A percentile compares a stretch with the other conserved stretches of the same genome.
phyloP scores from a whole-genome alignment of 2,329 filamentous ascomycete genomes.

The Xylaria arbuscula region DNA sequence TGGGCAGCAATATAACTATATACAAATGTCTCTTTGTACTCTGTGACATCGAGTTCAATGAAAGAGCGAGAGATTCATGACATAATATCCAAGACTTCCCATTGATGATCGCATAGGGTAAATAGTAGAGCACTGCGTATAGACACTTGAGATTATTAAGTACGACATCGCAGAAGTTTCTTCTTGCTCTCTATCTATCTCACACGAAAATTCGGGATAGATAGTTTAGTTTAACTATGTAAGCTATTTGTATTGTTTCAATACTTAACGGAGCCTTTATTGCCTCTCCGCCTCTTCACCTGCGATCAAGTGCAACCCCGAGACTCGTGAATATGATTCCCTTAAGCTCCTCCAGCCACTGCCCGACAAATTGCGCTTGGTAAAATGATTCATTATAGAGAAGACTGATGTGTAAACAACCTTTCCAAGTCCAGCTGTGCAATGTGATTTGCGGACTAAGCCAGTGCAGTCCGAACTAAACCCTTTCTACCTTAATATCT shows the following conservation, averaged over 20 bases:
- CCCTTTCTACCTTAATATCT: not conserved
- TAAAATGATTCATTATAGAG: slow-evolving; percentile 4
- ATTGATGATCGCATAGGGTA: no score
- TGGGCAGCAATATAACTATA: no score
- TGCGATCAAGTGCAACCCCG: not conserved
- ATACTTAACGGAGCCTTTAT: not conserved
- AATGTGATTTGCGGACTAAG: not conserved
- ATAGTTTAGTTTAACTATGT: no score
- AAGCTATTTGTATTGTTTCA: not conserved
- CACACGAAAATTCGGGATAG: no score
- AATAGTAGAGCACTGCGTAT: no score
- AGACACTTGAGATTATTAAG: no score
- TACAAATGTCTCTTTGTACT: no score
- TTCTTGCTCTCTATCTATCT: no score
- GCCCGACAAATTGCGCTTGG: not conserved
- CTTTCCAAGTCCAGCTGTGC: not conserved
- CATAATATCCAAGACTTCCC: no score
- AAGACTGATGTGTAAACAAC: not conserved
- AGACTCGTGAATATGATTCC: not conserved
- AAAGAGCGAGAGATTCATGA: no score
- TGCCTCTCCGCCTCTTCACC: not conserved
- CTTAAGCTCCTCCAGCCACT: not conserved
- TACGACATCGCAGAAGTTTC: no score
- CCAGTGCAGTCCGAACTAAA: not conserved
- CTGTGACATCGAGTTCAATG: no score